Evolutionary conservation across 352 stramenopile genomes (phyloP).

Genomic region (Pythium apleroticum): DNA sequence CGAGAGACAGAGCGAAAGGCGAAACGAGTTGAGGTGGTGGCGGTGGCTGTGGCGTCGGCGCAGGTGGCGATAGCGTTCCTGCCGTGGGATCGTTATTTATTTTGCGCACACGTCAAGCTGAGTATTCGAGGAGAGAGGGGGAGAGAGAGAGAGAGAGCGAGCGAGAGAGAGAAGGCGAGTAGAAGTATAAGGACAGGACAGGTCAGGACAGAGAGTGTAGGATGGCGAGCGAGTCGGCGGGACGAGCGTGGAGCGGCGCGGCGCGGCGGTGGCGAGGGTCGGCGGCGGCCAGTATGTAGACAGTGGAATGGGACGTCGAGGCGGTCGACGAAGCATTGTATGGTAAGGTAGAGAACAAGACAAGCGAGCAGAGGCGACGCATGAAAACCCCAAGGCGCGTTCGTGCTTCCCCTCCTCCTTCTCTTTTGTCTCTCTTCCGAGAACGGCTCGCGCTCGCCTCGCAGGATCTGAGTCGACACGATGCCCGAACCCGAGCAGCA

Average conservation of each 20-base stretch:
- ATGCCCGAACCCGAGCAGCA: not conserved
- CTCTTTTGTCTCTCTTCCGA: constrained; percentile 7
- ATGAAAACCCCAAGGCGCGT: constrained; percentile 11
- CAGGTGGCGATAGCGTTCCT: constrained; percentile 20
- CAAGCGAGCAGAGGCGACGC: constrained; percentile 20
- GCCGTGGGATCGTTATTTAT: constrained; percentile 1
- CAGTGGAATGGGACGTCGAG: constrained; percentile 9
- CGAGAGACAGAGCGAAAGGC: constrained; percentile 2
- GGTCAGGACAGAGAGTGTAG: not conserved
- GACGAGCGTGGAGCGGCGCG: not conserved
- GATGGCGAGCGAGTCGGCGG: not conserved
- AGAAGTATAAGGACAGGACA: constrained; percentile 2
- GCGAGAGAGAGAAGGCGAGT: not conserved
- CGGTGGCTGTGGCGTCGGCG: constrained; percentile 19
- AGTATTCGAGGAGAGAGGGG: not conserved
- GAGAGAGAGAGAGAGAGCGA: no score
- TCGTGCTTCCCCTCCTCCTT: constrained; percentile 1
- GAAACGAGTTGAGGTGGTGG: constrained; percentile 16
- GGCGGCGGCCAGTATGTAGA: constrained; percentile 16
- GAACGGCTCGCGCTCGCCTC: constrained; percentile 1
- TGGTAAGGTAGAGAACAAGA: constrained; percentile 20
- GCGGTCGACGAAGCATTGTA: constrained; percentile 11
- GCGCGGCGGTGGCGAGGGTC: not conserved
- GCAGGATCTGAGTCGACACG: not conserved
- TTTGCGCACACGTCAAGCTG: not conserved